Evolutionary conservation across 805 yeast species (phyloP).

Genomic region (Cyberlindnera amylophila): DNA sequence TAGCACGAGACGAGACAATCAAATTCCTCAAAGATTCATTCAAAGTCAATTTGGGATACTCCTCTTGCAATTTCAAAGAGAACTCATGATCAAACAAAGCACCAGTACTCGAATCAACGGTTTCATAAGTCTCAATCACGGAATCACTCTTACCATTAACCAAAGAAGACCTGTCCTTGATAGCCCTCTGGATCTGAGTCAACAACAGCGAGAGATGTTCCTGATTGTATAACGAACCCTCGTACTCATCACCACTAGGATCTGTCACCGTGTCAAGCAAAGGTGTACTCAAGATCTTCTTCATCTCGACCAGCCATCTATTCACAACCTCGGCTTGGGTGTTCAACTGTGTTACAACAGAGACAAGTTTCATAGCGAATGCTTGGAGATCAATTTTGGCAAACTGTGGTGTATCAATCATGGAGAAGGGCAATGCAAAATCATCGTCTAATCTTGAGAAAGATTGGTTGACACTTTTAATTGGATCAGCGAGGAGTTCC

Average conservation of each 20-base stretch:
- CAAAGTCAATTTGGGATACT: conserved; percentile 1
- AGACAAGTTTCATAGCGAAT: conserved; percentile 15
- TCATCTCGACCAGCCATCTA: conserved; percentile 44
- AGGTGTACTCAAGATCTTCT: conserved; percentile 42
- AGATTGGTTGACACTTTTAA: conserved; percentile 16
- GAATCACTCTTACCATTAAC: conserved; percentile 26
- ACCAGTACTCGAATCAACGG: conserved; percentile 3
- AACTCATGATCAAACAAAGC: conserved; percentile 12
- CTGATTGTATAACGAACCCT: conserved; percentile 68
- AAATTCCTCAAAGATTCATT: conserved; percentile 13
- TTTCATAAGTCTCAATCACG: conserved; percentile 11
- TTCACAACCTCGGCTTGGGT: conserved; percentile 49
- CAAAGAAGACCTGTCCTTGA: conserved; percentile 41
- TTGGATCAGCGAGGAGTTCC: conserved; percentile 40
- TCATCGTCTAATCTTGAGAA: conserved; percentile 6
- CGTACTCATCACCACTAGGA: conserved; percentile 60
- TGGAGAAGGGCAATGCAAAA: neutral
- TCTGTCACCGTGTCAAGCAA: conserved; percentile 45
- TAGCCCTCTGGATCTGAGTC: conserved; percentile 45
- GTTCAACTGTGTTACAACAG: conserved; percentile 38
- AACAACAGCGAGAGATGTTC: conserved; percentile 61
- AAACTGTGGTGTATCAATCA: conserved; percentile 1
- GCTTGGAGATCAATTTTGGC: conserved; percentile 11
- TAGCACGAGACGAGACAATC: conserved; percentile 14
- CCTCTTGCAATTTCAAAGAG: conserved; percentile 9